Base-by-base conservation (phyloP, 306 rosid species). In the Fragaria ananassa region DNA sequence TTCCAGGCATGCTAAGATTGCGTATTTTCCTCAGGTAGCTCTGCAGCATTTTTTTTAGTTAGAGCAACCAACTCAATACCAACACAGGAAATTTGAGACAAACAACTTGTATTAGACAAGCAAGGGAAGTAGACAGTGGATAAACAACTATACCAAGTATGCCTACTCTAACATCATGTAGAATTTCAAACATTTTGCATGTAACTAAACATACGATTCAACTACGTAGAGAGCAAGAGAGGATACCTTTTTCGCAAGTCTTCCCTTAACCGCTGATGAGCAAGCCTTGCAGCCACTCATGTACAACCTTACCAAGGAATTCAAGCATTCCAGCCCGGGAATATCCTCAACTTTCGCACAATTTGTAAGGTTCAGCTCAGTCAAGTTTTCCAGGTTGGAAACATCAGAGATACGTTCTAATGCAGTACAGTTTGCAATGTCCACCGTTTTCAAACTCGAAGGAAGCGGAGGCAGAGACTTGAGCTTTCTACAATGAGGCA, bases 381-480 rank as follows among this genome's bases (percentile, higher is more conserved):
- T 71, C 41, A 91, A 81, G 53, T 74, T 79, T 34, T 68, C 79
- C 67, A 91, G 78, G 70, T 85, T 80, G 57, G 97, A 86, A 49
- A 91, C 18, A 72, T 87, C 91, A 14, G 80, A 72, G 8, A 89
- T 74, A 34, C 51, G 81, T 72, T 86, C 89, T 57, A 91, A 72
- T 60, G 84, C 53, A 21, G 15, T 81, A 37, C 92, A 89, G 78
- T 87, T 76, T 45, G 87, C 86, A 74, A 70, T 81, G 41, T 86
- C 69, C 60, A 91, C 53, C 80, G 23, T 37, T 37, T 65, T 11
- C 86, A 91, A 80, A 77, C 90, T 86, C 9, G 97, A 81, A 62
- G 97, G 93, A 86, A 89, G 91, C 31, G 85, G 69, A 35, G 97
- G 97, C 14, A 91, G 81, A 77, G 86, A 82, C 69, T 35, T 75